These are phyloP conservation scores for Aegilops bicornis DNA, from an alignment of 176 grass and related monocot species.

Conservation along the genomic window DNA sequence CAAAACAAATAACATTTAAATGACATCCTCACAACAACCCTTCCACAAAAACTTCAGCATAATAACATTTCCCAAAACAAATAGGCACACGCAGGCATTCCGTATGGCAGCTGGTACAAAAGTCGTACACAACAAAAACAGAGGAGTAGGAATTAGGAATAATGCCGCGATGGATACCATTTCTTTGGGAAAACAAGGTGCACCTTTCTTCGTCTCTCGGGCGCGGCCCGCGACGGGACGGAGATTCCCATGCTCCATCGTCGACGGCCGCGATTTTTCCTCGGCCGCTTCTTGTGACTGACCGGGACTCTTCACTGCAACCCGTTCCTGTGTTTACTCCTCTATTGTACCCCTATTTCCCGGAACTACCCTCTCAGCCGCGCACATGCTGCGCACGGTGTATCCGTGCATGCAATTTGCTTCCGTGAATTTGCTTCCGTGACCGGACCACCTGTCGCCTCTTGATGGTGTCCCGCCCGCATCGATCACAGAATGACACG, in stretches of 20 bases:
- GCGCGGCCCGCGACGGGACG: conserved; percentile 5
- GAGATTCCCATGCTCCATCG: conserved; percentile 27
- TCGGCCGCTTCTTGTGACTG: neutral
- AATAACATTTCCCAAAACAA: too few relatives aligned
- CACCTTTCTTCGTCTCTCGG: neutral
- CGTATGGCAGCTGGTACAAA: neutral
- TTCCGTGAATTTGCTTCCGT: too few relatives aligned
- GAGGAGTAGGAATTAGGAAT: neutral
- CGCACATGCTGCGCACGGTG: too few relatives aligned
- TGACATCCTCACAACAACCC: too few relatives aligned
- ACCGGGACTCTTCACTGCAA: neutral
- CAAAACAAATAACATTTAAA: too few relatives aligned
- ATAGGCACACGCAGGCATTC: neutral
- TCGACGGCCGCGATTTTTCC: neutral
- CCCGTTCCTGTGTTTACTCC: neutral
- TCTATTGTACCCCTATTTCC: neutral
- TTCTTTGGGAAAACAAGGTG: neutral
- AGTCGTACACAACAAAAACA: neutral
- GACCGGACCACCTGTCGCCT: neutral
- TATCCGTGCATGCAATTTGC: too few relatives aligned
- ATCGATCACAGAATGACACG: neutral
- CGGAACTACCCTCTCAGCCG: neutral
- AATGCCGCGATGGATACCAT: neutral
- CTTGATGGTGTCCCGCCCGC: neutral
- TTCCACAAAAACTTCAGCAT: too few relatives aligned